A percentile compares a stretch with the other conserved stretches of the same genome.
Evolutionary conservation across 345 rosid species (phyloP).

Genomic region (Citrus reticulata): DNA sequence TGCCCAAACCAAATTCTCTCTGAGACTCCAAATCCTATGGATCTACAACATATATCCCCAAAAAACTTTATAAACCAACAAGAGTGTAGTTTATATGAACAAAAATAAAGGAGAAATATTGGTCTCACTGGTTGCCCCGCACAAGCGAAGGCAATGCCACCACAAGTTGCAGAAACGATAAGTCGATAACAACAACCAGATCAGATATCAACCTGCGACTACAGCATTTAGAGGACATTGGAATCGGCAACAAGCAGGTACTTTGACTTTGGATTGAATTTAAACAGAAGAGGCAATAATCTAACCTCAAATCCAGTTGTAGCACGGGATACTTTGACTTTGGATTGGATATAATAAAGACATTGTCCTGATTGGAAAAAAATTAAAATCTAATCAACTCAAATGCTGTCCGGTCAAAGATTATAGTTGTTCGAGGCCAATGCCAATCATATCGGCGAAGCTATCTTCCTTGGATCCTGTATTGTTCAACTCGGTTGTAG

Average conservation of each 20-base stretch:
- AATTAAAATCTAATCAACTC: not conserved
- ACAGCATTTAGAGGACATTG: conserved; percentile 12
- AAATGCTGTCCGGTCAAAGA: not conserved
- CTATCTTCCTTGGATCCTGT: too few relatives aligned
- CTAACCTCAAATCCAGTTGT: conserved; percentile 85
- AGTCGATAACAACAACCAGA: conserved; percentile 67
- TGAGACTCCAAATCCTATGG: conserved; percentile 4
- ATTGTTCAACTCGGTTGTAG: too few relatives aligned
- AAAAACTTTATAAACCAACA: not conserved
- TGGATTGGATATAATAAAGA: conserved; percentile 92
- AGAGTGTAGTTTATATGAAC: conserved; percentile 11
- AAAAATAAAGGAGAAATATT: conserved; percentile 15
- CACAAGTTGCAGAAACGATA: conserved; percentile 93
- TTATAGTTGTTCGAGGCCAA: not conserved
- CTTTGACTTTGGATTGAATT: too few relatives aligned
- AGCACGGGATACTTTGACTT: conserved; percentile 93
- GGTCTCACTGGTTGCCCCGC: conserved; percentile 93
- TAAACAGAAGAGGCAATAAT: not conserved
- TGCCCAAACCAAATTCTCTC: not conserved
- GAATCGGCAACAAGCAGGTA: conserved; percentile 8
- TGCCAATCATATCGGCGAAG: not conserved
- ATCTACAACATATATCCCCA: not conserved
- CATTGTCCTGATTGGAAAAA: conserved; percentile 65
- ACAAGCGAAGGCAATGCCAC: conserved; percentile 98
- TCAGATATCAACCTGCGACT: conserved; percentile 87